Evolutionary conservation across 805 yeast species (phyloP), one percentile per base, ranked within the genome.

Genomic region (Torulaspora gathmanii): DNA sequence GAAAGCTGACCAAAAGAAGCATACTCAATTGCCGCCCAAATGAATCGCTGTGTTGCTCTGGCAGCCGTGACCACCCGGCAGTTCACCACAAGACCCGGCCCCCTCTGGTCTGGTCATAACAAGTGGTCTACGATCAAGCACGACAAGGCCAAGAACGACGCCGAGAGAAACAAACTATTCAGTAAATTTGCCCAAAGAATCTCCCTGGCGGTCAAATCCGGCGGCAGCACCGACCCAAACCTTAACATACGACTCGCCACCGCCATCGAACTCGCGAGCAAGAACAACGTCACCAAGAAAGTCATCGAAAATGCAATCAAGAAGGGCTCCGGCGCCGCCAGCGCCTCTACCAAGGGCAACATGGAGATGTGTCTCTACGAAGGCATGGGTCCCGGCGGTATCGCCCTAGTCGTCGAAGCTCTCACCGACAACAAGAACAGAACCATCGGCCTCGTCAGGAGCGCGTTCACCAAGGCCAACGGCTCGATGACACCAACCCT

Each of bases 71-170:
- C 27, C 23, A 29, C 37, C 13, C 38, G 47, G 29, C 23, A 12
- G n/a, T 44, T 44, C 22, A 34, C 33, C 22, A 28, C 47, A 12
- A 26, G 38, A 13, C 33, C 20, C 23, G 15, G 11, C 6, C 25
- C 25, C 17, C 30, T 37, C 1, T 41, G 44, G 3, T 68, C 71
- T 4, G 99, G 99, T 1, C 99, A 91, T 65, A 83, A 87, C 29
- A 91, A 90, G 66, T 91, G 99, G 99, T 86, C 95, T 34, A 87
- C 86, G 38, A 91, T 93, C 55, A 85, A 89, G 60, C 97, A 89
- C 61, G 93, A 86, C 61, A 91, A 91, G 67, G 95, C 95, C 44
- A 86, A 87, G 51, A 88, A 89, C 58, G 99, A 91, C 68, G 86
- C 88, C 16, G 79, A 76, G 47, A 82, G 79, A 63, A 82, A 87